Evolutionary conservation across 768 basidiomycete genomes (phyloP), one percentile per base, ranked within the genome.

Genomic region (Myochromella boudieri): DNA sequence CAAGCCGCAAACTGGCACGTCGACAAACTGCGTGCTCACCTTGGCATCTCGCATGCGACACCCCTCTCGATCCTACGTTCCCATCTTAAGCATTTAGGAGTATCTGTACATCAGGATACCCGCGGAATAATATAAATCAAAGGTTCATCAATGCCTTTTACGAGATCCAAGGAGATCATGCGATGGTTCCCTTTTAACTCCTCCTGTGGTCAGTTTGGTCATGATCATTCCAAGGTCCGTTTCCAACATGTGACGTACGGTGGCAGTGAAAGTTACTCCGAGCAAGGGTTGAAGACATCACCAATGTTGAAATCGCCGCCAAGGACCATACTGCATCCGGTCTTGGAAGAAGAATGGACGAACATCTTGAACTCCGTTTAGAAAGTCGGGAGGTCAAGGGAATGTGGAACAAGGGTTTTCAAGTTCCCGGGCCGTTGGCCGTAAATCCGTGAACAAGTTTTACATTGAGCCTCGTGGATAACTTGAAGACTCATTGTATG

Each of bases 181-280:
- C 52, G 46, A 42, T 14, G 26, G 28, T 25, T 24, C 42, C 34
- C 47, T 27, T 22, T 44, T 45, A 33, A 48, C 47, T 41, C 44
- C 42, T 29, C 42, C 34, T 22, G 17, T 36, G 29, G 21, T n/a
- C 44, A 6, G 33, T 6, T 6, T 20, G n/a, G 25, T 40, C 25
- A 48, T 36, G 34, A 15, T 31, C 45, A 39, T 47, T 38, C 42
- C 41, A 46, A 29, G 39, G 33, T 31, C 24, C 26, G 29, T 34
- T 33, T 38, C 18, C 32, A 42, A 40, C 53, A 50, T 54, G 53
- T 52, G 55, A 57, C 44, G 49, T 51, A 63, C 60, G 64, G 65
- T 65, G 69, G 65, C 65, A 61, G 62, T 65, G 65, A 62, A 53
- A 50, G 57, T 61, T 68, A 63, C 51, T 60, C 64, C 67, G 68